phyloP scores from a whole-genome alignment of 495 filamentous ascomycete genomes.

The Tuber indicum region DNA sequence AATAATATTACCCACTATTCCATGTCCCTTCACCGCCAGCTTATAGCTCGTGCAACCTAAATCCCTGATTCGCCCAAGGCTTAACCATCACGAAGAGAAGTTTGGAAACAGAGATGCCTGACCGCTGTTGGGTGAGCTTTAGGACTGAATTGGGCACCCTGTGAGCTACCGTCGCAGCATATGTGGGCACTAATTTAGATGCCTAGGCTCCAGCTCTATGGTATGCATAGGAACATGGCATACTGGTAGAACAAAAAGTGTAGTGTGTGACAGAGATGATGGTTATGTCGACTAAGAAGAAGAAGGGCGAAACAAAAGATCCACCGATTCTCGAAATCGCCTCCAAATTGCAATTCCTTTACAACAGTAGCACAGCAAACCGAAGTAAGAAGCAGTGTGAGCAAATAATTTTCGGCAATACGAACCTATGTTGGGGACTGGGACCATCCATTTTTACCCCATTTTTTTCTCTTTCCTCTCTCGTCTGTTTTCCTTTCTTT shows the following conservation, averaged over 20 bases:
- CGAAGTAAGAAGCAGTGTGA: constrained; percentile 15
- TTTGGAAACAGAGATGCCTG: neutral
- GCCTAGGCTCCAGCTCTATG: neutral
- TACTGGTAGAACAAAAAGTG: neutral
- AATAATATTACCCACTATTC: constrained; percentile 27
- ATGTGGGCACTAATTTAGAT: neutral
- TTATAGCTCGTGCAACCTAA: constrained; percentile 7
- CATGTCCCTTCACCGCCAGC: constrained; percentile 34
- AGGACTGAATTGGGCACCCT: neutral
- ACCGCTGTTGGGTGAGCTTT: neutral
- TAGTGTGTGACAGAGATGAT: neutral
- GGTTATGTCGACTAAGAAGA: neutral
- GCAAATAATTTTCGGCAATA: constrained; percentile 27
- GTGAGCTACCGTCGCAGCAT: neutral
- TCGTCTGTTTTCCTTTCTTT: constrained; percentile 1
- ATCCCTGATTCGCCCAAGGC: neutral
- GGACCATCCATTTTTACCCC: constrained; percentile 3
- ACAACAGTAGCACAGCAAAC: neutral
- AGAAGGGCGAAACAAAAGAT: neutral
- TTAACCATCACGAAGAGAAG: neutral
- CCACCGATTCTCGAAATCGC: neutral
- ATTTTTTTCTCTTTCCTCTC: neutral
- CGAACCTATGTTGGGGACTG: constrained; percentile 21
- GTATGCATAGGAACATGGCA: neutral
- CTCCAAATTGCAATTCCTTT: neutral